A percentile compares a stretch with the other conserved stretches of the same genome.
Conservation (phyloP, 2,329 filamentous ascomycete species). For the Knufia petricola region DNA sequence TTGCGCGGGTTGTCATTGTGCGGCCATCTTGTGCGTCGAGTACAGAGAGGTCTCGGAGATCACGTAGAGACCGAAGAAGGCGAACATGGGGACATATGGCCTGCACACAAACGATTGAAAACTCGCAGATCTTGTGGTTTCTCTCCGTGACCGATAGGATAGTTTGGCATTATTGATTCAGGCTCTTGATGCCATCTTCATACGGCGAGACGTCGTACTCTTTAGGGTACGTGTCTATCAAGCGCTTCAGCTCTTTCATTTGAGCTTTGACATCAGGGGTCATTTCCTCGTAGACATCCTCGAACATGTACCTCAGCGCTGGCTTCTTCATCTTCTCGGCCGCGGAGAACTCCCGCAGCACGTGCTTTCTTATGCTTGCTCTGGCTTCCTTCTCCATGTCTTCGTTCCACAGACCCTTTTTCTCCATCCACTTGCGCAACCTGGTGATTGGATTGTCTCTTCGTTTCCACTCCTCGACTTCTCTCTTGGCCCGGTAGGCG, state of each 20-base stretch:
- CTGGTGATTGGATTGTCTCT: slow-evolving; percentile 81
- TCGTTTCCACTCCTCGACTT: slow-evolving; percentile 90
- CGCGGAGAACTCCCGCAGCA: slow-evolving; percentile 73
- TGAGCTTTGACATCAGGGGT: slow-evolving; percentile 70
- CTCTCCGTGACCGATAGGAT: neutral
- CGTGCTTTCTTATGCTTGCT: slow-evolving; percentile 57
- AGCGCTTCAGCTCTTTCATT: slow-evolving; percentile 61
- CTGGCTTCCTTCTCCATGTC: slow-evolving; percentile 65
- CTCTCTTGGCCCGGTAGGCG: slow-evolving; percentile 83
- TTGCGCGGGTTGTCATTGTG: too few species aligned
- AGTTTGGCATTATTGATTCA: slow-evolving; percentile 33
- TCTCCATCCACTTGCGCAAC: slow-evolving; percentile 83
- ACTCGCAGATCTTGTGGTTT: neutral
- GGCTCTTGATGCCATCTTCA: slow-evolving; percentile 60
- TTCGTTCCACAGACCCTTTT: slow-evolving; percentile 74
- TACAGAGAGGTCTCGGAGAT: too few species aligned
- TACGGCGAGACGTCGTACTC: slow-evolving; percentile 79
- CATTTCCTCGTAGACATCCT: slow-evolving; percentile 79
- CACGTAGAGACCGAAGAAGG: neutral
- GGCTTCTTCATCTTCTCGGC: slow-evolving; percentile 51
- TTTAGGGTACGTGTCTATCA: slow-evolving; percentile 75
- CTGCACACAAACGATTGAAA: neutral
- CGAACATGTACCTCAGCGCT: slow-evolving; percentile 53
- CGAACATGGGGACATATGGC: neutral
- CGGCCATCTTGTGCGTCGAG: too few species aligned